Conservation (phyloP, 177 flowering plant species). For the Vitis hybrid region DNA sequence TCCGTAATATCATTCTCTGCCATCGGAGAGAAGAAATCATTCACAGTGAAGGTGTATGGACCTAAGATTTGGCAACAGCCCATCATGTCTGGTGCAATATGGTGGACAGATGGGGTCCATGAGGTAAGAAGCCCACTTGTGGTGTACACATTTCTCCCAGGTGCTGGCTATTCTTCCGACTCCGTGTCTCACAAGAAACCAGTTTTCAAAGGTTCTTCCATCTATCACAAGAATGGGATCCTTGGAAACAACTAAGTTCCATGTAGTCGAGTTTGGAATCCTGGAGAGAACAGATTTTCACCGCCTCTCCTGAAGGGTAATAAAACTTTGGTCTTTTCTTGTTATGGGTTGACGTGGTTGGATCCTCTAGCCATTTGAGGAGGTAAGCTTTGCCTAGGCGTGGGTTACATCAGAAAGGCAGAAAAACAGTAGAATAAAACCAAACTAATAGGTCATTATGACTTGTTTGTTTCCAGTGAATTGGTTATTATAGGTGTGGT, state of each 20-base stretch:
- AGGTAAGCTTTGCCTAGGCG: too few relatives aligned
- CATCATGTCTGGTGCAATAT: conserved; percentile 20
- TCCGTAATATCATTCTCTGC: conserved; percentile 10
- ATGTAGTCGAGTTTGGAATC: background rate
- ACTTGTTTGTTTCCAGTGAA: too few relatives aligned
- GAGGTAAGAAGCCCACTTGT: conserved; percentile 23
- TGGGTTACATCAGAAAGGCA: too few relatives aligned
- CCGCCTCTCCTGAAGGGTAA: too few relatives aligned
- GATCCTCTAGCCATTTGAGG: too few relatives aligned
- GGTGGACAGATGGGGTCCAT: conserved; percentile 22
- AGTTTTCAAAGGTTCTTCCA: conserved; percentile 13
- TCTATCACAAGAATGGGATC: conserved; percentile 20
- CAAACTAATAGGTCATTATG: too few relatives aligned
- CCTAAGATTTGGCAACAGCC: conserved; percentile 11
- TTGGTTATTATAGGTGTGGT: too few relatives aligned
- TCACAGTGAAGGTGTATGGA: conserved; percentile 15
- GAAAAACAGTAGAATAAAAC: too few relatives aligned
- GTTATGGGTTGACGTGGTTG: too few relatives aligned
- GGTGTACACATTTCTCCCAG: conserved; percentile 21
- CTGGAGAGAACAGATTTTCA: too few relatives aligned
- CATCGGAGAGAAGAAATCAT: conserved; percentile 19
- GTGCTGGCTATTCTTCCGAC: background rate
- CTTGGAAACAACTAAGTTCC: conserved; percentile 12
- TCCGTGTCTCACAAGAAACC: background rate
- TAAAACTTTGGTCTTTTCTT: too few relatives aligned